A percentile compares a stretch with the other conserved stretches of the same genome.
Evolutionary conservation across 306 rosid species (phyloP).

Genomic region (Canavalia gladiata): DNA sequence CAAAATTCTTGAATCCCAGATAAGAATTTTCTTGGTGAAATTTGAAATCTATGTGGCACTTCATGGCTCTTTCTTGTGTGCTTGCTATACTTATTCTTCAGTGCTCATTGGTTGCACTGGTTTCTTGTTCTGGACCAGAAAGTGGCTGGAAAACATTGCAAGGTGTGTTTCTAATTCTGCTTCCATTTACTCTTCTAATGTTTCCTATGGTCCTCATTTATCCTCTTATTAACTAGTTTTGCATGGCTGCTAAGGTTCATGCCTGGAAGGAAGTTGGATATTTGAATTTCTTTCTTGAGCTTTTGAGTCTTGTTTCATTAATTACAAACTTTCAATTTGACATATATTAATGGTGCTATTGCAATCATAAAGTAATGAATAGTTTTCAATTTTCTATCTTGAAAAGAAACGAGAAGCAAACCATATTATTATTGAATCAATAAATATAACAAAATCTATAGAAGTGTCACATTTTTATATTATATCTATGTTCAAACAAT

Average conservation of each 20-base stretch:
- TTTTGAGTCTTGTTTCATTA: constrained; percentile 6
- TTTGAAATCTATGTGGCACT: constrained; percentile 56
- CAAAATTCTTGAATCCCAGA: constrained; percentile 27
- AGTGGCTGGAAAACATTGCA: constrained; percentile 66
- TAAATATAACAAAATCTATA: neutral
- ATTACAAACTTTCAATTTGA: neutral
- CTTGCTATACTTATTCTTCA: constrained; percentile 59
- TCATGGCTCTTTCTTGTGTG: constrained; percentile 53
- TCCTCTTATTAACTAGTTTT: neutral
- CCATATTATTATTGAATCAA: constrained; percentile 9
- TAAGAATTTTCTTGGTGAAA: constrained; percentile 32
- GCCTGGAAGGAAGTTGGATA: neutral
- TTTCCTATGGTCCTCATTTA: neutral
- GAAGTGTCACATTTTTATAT: neutral
- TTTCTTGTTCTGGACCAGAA: constrained; percentile 69
- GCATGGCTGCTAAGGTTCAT: neutral
- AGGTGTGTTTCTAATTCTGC: constrained; percentile 55
- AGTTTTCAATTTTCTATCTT: neutral
- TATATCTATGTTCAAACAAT: neutral
- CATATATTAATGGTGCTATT: neutral
- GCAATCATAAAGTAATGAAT: constrained; percentile 4
- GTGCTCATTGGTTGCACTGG: constrained; percentile 53
- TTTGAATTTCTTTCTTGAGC: neutral
- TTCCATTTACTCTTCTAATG: constrained; percentile 4
- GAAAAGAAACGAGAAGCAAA: constrained; percentile 12